Percentiles rank a stretch among this genome's conserved stretches.
phyloP scores from a whole-genome alignment of 2,329 filamentous ascomycete species.

The Tolypocladium pustulatum region DNA sequence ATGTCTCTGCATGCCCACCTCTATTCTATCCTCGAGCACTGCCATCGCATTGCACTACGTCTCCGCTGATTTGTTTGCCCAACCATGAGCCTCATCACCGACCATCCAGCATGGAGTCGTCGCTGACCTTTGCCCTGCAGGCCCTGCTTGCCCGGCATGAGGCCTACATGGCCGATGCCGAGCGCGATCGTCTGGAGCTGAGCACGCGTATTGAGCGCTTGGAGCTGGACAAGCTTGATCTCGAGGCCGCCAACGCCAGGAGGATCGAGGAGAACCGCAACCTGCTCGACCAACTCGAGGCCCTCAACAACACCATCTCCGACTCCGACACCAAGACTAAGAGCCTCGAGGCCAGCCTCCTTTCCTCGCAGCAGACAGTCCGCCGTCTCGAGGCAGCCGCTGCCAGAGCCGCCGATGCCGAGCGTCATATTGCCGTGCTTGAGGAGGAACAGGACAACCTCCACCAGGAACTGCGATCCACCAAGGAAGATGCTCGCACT shows the following conservation, averaged over 20 bases:
- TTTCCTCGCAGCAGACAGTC: constrained; percentile 68
- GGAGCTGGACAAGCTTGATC: constrained; percentile 60
- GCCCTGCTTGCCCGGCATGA: constrained; percentile 87
- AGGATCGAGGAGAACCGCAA: constrained; percentile 75
- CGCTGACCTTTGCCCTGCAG: constrained; percentile 69
- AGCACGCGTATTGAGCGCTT: constrained; percentile 63
- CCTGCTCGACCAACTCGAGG: constrained; percentile 75
- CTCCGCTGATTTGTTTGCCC: not conserved
- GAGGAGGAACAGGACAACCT: constrained; percentile 73
- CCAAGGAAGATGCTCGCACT: constrained; percentile 64
- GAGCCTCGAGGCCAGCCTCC: constrained; percentile 63
- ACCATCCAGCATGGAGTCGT: constrained; percentile 22
- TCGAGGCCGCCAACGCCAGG: constrained; percentile 67
- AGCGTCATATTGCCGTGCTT: constrained; percentile 66
- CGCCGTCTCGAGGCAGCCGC: constrained; percentile 65
- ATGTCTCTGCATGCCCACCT: not conserved
- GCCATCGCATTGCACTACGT: not conserved
- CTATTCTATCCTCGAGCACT: not conserved
- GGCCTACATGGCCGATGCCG: constrained; percentile 85
- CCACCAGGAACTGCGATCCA: constrained; percentile 54
- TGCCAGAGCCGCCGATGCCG: constrained; percentile 64
- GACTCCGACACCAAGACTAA: constrained; percentile 75
- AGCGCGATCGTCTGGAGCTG: constrained; percentile 70
- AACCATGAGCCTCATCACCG: not conserved
- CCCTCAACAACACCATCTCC: constrained; percentile 65